phyloP scores from a whole-genome alignment of 2,329 filamentous ascomycete species.

The Aureobasidium sp. region DNA sequence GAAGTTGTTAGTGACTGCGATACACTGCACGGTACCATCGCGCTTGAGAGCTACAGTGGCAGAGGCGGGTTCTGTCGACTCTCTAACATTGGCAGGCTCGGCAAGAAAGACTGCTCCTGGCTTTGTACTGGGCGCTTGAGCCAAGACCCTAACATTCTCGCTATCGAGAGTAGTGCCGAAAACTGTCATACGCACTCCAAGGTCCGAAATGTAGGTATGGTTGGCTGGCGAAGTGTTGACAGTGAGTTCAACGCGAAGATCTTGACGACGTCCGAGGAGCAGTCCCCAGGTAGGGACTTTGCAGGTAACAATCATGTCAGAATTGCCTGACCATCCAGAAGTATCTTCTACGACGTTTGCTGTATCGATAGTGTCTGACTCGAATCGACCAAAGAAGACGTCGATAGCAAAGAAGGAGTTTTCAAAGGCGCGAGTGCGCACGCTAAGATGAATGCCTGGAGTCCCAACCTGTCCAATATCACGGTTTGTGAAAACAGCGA shows the following conservation, averaged over 20 bases:
- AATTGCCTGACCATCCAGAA: conserved; percentile 18
- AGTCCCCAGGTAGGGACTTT: conserved; percentile 17
- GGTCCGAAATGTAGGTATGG: no score
- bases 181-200: no score
- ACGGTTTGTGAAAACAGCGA: background rate
- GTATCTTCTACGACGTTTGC: conserved; percentile 15
- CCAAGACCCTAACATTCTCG: conserved; percentile 5
- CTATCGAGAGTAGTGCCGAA: background rate
- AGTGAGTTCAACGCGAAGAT: conserved; percentile 10
- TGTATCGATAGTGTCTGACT: background rate
- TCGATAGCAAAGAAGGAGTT: conserved; percentile 4
- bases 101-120: background rate
- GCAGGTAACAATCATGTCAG: conserved; percentile 21
- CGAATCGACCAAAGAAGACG: background rate
- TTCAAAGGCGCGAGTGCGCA: background rate
- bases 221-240: no score
- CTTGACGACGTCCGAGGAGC: conserved; percentile 11
- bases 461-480: background rate
- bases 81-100: background rate
- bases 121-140: background rate
- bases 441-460: background rate
- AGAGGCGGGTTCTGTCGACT: no score
- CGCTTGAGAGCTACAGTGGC: background rate
- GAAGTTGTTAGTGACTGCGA: background rate
- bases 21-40: background rate